Percentiles rank a stretch among this genome's conserved stretches.
These are phyloP conservation scores for Tolypocladium album DNA, from an alignment of 2,329 filamentous ascomycete species.

Conservation along the genomic window DNA sequence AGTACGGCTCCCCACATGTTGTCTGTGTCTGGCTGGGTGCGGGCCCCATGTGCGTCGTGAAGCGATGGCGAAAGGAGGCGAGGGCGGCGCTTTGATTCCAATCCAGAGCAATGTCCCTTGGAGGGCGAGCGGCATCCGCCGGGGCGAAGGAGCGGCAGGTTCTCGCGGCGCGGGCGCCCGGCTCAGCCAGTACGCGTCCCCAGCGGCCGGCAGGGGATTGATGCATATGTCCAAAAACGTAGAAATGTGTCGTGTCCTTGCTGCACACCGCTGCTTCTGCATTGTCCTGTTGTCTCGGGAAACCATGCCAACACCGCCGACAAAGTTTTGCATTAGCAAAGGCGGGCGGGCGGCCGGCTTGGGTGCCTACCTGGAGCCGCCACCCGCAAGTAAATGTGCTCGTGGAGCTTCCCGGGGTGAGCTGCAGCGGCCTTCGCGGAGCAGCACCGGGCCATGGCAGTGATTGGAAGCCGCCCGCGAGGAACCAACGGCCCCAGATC, in stretches of 20 bases:
- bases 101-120: neutral
- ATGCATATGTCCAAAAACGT: neutral
- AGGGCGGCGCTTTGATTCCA: neutral
- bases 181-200: neutral
- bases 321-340: neutral
- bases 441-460: neutral
- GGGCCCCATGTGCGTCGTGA: neutral
- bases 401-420: neutral
- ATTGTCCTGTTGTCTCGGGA: neutral
- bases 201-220: neutral
- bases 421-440: neutral
- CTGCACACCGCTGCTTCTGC: neutral
- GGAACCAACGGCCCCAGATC: neutral
- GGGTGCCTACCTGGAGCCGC: neutral
- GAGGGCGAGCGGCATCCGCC: neutral
- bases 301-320: neutral
- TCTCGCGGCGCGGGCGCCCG: neutral
- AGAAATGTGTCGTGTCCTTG: neutral
- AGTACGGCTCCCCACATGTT: neutral
- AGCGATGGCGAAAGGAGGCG: neutral
- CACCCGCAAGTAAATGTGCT: neutral
- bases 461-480: neutral
- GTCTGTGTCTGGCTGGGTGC: neutral
- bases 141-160: neutral
- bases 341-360: neutral